Evolutionary conservation across 1,139 yeast species (phyloP), one percentile per base, ranked within the genome.

Genomic region (Kluyveromyces sp.): DNA sequence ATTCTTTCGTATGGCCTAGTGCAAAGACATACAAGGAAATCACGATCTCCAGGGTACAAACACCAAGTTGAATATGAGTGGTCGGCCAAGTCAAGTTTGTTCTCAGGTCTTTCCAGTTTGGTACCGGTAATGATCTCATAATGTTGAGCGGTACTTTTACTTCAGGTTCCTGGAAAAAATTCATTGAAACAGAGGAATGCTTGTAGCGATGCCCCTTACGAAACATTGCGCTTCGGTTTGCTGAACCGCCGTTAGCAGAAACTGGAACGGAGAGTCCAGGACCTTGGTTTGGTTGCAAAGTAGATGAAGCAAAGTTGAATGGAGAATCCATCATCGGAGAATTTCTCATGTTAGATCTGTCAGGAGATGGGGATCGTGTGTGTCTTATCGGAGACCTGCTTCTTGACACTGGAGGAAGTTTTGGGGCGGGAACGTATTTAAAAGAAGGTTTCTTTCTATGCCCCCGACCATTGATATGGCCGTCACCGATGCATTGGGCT

Each of bases 181-280:
- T 92, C 92, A 92, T 84, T 3, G 95, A 85, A 4, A 92, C 95
- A n/a, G 96, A 87, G 4, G 96, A 87, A 51, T 92, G 97, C 61
- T 92, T 92, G 60, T 92, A 92, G 55, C 89, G 77, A 65, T 92
- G 98, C 9, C 98, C 97, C 51, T 89, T 81, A 70, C 98, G 80
- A 57, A 86, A 94, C 29, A 38, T 22, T 0, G 86, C 79, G 0
- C 89, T 76, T 68, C 97, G 78, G 53, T 84, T 89, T 0, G 84
- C 6, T 6, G 26, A 77, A 1, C 86, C 77, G 47, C 43, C 34
- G 49, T 42, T 18, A 48, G 47, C 34, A 49, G 57, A 17, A 17
- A n/a, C 33, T 11, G 26, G 15, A 29, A 8, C 26, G 33, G 33
- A n/a, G n/a, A n/a, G n/a, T n/a, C n/a, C n/a, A n/a, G n/a, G n/a